phyloP scores from a whole-genome alignment of 352 stramenopile species.

The Phytopythium kandeliae region DNA sequence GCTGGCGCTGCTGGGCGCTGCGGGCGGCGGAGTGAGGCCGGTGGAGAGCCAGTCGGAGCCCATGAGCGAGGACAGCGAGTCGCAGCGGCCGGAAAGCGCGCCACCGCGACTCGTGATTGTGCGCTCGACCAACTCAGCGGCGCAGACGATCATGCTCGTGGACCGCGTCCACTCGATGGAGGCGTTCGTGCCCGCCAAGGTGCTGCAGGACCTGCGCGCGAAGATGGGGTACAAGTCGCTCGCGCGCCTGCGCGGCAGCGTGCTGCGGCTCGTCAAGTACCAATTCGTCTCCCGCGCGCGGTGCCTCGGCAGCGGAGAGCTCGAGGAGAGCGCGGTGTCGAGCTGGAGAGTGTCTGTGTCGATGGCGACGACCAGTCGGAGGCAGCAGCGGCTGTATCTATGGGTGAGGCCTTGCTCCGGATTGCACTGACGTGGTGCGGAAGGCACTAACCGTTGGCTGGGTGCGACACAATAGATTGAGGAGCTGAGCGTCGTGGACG shows the following conservation, averaged over 20 bases:
- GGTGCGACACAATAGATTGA: conserved; percentile 17
- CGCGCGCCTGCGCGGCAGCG: conserved; percentile 34
- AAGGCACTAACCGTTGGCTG: background rate
- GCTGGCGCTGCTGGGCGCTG: conserved; percentile 34
- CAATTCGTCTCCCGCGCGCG: conserved; percentile 41
- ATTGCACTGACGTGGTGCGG: background rate
- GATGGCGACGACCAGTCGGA: conserved; percentile 5
- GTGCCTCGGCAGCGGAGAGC: conserved; percentile 19
- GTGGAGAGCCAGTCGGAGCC: conserved; percentile 32
- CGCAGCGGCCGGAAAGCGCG: background rate
- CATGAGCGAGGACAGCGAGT: conserved; percentile 51
- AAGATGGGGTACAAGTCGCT: conserved; percentile 28
- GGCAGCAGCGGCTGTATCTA: conserved; percentile 23
- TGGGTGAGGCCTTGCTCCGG: conserved; percentile 11
- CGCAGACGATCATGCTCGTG: conserved; percentile 39
- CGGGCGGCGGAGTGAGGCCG: too few species aligned
- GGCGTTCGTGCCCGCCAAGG: conserved; percentile 35
- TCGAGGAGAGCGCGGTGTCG: background rate
- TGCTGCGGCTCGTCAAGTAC: conserved; percentile 56
- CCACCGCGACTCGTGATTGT: conserved; percentile 49
- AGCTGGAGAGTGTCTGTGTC: conserved; percentile 15
- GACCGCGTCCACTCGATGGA: conserved; percentile 40
- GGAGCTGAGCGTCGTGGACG: conserved; percentile 42
- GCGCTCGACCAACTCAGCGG: conserved; percentile 27
- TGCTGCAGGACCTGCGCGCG: conserved; percentile 14